Evolutionary conservation across 2,329 filamentous ascomycete species (phyloP).

Genomic region (Curvularia eragrostidis): DNA sequence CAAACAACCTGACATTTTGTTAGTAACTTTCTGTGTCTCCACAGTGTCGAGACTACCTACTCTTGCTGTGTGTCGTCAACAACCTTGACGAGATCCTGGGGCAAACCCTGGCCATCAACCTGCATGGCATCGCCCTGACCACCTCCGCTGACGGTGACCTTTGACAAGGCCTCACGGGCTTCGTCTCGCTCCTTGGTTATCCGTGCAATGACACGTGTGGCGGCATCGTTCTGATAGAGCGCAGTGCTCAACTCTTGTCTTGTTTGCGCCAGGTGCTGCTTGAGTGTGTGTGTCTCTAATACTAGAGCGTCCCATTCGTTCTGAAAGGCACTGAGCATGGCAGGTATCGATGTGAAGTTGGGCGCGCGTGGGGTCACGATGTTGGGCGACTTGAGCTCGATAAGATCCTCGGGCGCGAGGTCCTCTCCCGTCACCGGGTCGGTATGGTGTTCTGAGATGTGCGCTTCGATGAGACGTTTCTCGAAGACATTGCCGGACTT

Average conservation of each 20-base stretch:
- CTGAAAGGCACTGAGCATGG: slow-evolving; percentile 91
- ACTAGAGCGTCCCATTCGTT: slow-evolving; percentile 98
- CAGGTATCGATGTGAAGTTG: slow-evolving; percentile 93
- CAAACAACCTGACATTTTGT: slow-evolving; percentile 70
- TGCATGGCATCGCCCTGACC: slow-evolving; percentile 82
- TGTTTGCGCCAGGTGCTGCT: slow-evolving; percentile 87
- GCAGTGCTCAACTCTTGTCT: slow-evolving; percentile 92
- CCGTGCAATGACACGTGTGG: slow-evolving; percentile 91
- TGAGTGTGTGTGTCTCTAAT: slow-evolving; percentile 87
- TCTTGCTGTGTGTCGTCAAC: slow-evolving; percentile 81
- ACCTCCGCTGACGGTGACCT: slow-evolving; percentile 73
- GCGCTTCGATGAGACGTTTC: slow-evolving; percentile 92
- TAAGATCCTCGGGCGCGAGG: slow-evolving; percentile 80
- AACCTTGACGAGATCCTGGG: slow-evolving; percentile 72
- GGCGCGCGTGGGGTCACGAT: slow-evolving; percentile 89
- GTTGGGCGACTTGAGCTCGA: slow-evolving; percentile 83
- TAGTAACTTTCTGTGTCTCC: slow-evolving; percentile 19
- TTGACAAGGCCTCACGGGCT: slow-evolving; percentile 85
- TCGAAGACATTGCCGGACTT: slow-evolving; percentile 96
- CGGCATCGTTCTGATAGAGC: slow-evolving; percentile 95
- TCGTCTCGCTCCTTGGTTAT: slow-evolving; percentile 92
- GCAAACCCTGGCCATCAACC: slow-evolving; percentile 79
- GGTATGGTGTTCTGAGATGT: slow-evolving; percentile 90
- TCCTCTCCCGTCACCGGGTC: slow-evolving; percentile 91
- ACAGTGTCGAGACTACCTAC: slow-evolving; percentile 57